These are phyloP conservation scores for Suillus ampliporus DNA, from an alignment of 768 basidiomycete species.

Conservation along the genomic window DNA sequence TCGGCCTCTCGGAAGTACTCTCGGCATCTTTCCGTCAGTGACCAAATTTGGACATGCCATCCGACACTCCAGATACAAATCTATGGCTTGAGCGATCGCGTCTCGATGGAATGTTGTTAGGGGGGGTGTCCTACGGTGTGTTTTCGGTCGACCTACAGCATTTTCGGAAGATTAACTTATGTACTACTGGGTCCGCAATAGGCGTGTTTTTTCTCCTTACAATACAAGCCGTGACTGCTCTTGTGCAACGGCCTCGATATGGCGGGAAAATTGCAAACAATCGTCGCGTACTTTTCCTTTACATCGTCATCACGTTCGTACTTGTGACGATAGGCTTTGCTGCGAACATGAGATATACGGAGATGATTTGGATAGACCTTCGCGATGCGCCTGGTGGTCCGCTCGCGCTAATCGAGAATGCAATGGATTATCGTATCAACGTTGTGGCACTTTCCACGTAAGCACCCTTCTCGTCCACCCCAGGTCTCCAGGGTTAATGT, in stretches of 20 bases:
- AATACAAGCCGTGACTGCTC: slow-evolving; percentile 19
- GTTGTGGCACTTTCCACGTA: slow-evolving; percentile 26
- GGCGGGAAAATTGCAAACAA: slow-evolving; percentile 4
- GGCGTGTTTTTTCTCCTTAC: slow-evolving; percentile 30
- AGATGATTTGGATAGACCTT: slow-evolving; percentile 41
- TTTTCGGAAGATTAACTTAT: neutral
- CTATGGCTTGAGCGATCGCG: slow-evolving; percentile 35
- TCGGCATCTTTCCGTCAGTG: neutral
- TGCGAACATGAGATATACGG: slow-evolving; percentile 31
- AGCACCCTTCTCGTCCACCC: neutral
- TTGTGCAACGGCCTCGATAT: slow-evolving; percentile 13
- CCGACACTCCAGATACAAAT: slow-evolving; percentile 24
- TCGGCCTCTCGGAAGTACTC: slow-evolving; percentile 7
- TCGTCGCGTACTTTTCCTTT: slow-evolving; percentile 21
- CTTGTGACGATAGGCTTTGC: slow-evolving; percentile 36
- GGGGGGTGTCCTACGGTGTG: slow-evolving; percentile 30
- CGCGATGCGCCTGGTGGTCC: slow-evolving; percentile 22
- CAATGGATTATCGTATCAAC: slow-evolving; percentile 26
- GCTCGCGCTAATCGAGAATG: slow-evolving; percentile 21
- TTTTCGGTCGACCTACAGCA: neutral
- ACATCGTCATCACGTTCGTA: slow-evolving; percentile 31
- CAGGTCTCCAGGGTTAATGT: neutral
- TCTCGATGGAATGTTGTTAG: slow-evolving; percentile 28
- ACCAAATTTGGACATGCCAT: slow-evolving; percentile 17
- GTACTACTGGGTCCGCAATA: neutral